Evolutionary conservation across 768 basidiomycete species (phyloP), one percentile per base, ranked within the genome.

Genomic region (Phlebiopsis gigantea): DNA sequence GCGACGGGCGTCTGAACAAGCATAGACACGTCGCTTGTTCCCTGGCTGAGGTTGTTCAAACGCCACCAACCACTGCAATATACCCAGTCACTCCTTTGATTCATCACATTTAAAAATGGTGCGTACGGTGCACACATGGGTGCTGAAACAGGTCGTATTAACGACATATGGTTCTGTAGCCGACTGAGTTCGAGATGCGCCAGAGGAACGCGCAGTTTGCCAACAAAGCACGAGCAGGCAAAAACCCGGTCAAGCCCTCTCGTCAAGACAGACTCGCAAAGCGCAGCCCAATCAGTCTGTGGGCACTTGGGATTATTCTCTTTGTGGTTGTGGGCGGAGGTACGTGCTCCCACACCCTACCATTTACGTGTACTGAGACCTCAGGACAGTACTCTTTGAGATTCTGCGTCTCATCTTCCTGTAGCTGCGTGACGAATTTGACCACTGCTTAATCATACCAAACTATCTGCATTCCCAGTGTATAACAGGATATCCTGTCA

Each of bases 281-380:
- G 71, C 78, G 80, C 57, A 89, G 86, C 64, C 89, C 90, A 14
- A 65, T 93, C n/a, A 84, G 81, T 59, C 64, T 85, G 4, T 88
- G 85, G 84, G 87, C 86, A 34, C 73, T 93, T 19, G 87, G 85
- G 4, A 57, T 83, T n/a, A 70, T 93, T 52, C 66, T 88, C 22
- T 92, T 93, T 63, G 87, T 93, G 12, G 79, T 93, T 17, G 65
- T 88, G 57, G 90, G 90, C 51, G 91, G 91, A 79, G 84, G 90
- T 85, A 64, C 54, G 85, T 75, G 17, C 44, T 17, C 10, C 44
- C 53, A 22, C 59, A 56, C 31, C 53, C 56, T 15, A 14, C 10
- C 30, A 39, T 39, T 19, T 14, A 52, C 50, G 8, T 39, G n/a
- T 7, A 6, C 48, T 54, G 25, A 24, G 6, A 7, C 46, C 43